Evolutionary conservation across 2,329 filamentous ascomycete species (phyloP).

Genomic region (Ophioceras dolichostomum): DNA sequence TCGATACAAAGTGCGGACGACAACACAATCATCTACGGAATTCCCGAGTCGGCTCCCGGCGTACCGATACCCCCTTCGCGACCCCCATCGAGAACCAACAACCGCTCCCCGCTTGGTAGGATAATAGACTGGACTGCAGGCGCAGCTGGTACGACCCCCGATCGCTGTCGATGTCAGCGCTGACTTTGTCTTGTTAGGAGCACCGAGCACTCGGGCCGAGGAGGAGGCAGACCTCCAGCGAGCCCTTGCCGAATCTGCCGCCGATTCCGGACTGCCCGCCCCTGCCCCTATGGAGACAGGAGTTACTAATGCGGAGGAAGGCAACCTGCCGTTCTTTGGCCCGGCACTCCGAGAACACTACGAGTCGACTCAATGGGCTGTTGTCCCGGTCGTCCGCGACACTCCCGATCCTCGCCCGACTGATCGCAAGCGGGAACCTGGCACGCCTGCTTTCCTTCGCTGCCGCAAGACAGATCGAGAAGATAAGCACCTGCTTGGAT

Average conservation of each 20-base stretch:
- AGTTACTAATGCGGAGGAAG: conserved; percentile 23
- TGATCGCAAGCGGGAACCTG: conserved; percentile 26
- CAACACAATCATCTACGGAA: conserved; percentile 27
- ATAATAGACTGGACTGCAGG: conserved; percentile 34
- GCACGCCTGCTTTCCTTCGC: conserved; percentile 39
- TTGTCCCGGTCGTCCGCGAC: conserved; percentile 31
- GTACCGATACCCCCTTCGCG: conserved; percentile 48
- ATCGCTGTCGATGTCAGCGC: conserved; percentile 6
- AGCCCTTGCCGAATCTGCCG: conserved; percentile 42
- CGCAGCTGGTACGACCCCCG: conserved; percentile 24
- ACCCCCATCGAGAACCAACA: conserved; percentile 41
- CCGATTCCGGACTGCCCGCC: conserved; percentile 32
- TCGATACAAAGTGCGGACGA: conserved; percentile 41
- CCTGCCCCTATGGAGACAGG: conserved; percentile 36
- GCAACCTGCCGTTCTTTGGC: conserved; percentile 38
- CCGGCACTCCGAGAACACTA: conserved; percentile 46
- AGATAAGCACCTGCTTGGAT: conserved; percentile 30
- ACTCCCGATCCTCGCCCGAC: conserved; percentile 27
- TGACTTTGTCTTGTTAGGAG: conserved; percentile 7
- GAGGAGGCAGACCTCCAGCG: conserved; percentile 44
- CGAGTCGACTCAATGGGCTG: conserved; percentile 43
- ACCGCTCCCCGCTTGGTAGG: conserved; percentile 42
- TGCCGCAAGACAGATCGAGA: conserved; percentile 17
- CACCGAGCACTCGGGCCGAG: conserved; percentile 21
- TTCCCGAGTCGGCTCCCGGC: too few species aligned